A percentile compares a stretch with the other conserved stretches of the same genome.
Evolutionary conservation across 805 yeast species (phyloP).

Genomic region (Pichia membranifaciens): DNA sequence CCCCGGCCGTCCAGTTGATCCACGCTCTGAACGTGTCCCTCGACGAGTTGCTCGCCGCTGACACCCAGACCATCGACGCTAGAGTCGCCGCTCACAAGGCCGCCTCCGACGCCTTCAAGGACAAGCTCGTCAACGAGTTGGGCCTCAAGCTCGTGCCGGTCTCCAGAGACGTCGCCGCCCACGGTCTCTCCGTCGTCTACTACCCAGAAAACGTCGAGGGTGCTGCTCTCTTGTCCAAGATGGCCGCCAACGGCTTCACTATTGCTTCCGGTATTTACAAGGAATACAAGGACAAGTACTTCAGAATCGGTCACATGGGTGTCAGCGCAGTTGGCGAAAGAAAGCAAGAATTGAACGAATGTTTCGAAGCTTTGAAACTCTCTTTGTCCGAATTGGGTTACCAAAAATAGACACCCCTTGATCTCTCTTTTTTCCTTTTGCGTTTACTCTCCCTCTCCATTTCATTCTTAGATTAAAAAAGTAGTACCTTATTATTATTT

Average conservation of each 20-base stretch:
- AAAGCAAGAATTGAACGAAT: constrained; percentile 49
- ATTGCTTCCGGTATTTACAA: constrained; percentile 89
- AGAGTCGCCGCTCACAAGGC: constrained; percentile 60
- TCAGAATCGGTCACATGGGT: constrained; percentile 97
- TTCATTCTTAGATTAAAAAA: no score
- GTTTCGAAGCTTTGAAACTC: constrained; percentile 41
- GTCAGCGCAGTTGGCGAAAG: constrained; percentile 56
- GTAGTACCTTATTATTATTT: no score
- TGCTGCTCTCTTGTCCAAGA: constrained; percentile 51
- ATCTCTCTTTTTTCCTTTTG: neutral
- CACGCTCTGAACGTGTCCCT: constrained; percentile 76
- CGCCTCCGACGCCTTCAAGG: constrained; percentile 63
- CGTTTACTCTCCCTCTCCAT: no score
- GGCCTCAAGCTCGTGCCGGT: constrained; percentile 67
- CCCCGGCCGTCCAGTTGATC: constrained; percentile 87
- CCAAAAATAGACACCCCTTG: neutral
- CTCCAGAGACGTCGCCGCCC: constrained; percentile 61
- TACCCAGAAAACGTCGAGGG: constrained; percentile 72
- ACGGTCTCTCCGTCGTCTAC: constrained; percentile 81
- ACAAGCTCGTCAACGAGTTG: constrained; percentile 39
- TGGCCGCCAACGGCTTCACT: constrained; percentile 61
- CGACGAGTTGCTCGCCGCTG: constrained; percentile 49
- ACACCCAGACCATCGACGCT: constrained; percentile 38
- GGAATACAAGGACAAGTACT: constrained; percentile 72
- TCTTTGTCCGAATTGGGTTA: constrained; percentile 37